Conservation (phyloP, 345 rosid genomes). For the Bruguiera parviflora region DNA sequence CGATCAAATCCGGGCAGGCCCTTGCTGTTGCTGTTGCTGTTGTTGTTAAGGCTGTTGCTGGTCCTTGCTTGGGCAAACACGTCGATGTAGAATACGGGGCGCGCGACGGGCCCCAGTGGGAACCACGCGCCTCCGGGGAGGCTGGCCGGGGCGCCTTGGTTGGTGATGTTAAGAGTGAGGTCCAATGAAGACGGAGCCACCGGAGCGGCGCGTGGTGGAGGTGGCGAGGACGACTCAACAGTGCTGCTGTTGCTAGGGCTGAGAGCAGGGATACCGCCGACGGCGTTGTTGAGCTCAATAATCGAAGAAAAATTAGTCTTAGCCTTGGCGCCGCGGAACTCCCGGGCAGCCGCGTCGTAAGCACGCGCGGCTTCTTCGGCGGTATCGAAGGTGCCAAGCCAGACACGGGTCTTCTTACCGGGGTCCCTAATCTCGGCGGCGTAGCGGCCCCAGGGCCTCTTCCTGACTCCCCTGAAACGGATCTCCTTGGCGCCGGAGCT, state of each 20-base stretch:
- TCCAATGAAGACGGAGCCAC: constrained; percentile 37
- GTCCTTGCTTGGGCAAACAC: constrained; percentile 40
- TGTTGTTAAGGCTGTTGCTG: background rate
- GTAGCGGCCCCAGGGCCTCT: constrained; percentile 94
- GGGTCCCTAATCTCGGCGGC: constrained; percentile 99
- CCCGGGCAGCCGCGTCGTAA: constrained; percentile 79
- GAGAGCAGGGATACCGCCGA: constrained; percentile 23
- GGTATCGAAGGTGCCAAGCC: constrained; percentile 92
- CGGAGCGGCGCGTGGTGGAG: constrained; percentile 21
- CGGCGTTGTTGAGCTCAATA: constrained; percentile 29
- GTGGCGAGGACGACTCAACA: constrained; percentile 66
- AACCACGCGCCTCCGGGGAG: constrained; percentile 21
- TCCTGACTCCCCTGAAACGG: constrained; percentile 83
- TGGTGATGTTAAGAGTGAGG: constrained; percentile 41
- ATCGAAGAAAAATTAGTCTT: constrained; percentile 66
- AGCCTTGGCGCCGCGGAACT: constrained; percentile 79
- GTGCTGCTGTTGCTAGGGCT: constrained; percentile 89
- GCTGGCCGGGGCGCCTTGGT: constrained; percentile 1
- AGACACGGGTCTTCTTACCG: constrained; percentile 81
- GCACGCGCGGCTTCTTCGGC: constrained; percentile 96
- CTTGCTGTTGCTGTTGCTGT: background rate
- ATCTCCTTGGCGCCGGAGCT: constrained; percentile 41
- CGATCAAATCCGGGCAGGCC: constrained; percentile 27
- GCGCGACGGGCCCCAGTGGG: constrained; percentile 8
- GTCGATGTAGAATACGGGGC: constrained; percentile 52